Evolutionary conservation across 2,329 filamentous ascomycete genomes (phyloP).

Genomic region (Aspergillus pseudoviridinutans): DNA sequence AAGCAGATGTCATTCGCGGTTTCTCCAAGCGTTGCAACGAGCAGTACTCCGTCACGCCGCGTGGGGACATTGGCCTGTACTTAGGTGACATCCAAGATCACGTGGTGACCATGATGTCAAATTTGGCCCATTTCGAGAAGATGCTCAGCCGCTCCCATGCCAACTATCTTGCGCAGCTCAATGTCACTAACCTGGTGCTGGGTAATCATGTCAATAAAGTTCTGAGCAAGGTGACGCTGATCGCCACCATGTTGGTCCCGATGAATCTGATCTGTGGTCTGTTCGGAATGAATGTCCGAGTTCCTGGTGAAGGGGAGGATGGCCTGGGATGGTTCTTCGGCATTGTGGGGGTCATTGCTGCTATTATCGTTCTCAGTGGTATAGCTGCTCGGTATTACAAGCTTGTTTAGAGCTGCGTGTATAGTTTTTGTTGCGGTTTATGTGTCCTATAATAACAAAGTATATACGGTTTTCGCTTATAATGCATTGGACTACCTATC

Average conservation of each 20-base stretch:
- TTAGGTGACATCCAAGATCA: conserved; percentile 98
- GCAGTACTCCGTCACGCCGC: conserved; percentile 89
- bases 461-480: neutral
- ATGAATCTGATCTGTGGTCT: conserved; percentile 79
- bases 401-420: conserved; percentile 30
- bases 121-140: conserved; percentile 92
- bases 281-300: conserved; percentile 50
- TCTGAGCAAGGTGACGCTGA: conserved; percentile 88
- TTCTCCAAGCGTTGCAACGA: conserved; percentile 99
- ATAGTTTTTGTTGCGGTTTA: neutral
- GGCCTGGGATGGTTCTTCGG: conserved; percentile 48
- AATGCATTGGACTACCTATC: neutral
- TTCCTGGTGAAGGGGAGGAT: conserved; percentile 37
- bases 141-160: conserved; percentile 91
- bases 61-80: conserved; percentile 94
- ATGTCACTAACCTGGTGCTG: conserved; percentile 83
- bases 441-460: neutral
- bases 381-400: conserved; percentile 39
- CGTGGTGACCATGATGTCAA: conserved; percentile 98
- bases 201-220: conserved; percentile 85
- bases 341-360: conserved; percentile 44
- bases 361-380: conserved; percentile 38
- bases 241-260: conserved; percentile 93
- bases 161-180: conserved; percentile 94
- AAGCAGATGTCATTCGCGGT: conserved; percentile 95